Percentiles rank a stretch among this genome's conserved stretches.
These are phyloP conservation scores for Chaetomium globosum DNA, from an alignment of 2,329 filamentous ascomycete species.

Conservation along the genomic window DNA sequence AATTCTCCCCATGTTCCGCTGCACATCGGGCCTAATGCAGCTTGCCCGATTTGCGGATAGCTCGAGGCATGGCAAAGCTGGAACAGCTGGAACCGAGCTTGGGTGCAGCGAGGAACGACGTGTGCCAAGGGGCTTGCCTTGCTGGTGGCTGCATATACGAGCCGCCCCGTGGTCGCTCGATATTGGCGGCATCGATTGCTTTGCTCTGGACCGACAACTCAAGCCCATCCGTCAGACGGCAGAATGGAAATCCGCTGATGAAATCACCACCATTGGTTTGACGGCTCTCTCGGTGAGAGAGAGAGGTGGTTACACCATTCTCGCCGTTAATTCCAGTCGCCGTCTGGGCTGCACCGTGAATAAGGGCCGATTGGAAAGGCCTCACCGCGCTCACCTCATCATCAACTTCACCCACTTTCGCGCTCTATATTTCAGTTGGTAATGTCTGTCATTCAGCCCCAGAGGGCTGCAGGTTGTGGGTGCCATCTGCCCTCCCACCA, in stretches of 20 bases:
- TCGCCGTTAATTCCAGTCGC: background rate
- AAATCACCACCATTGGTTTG: background rate
- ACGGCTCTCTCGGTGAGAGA: background rate
- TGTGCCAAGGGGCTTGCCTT: constrained; percentile 17
- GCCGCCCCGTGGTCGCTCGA: constrained; percentile 8
- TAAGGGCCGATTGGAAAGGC: background rate
- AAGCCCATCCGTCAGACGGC: constrained; percentile 5
- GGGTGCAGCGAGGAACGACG: background rate
- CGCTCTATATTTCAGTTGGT: background rate
- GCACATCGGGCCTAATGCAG: background rate
- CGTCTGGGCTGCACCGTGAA: background rate
- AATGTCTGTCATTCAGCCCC: background rate
- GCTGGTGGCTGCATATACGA: constrained; percentile 23
- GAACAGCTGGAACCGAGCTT: constrained; percentile 1
- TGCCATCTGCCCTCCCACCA: background rate
- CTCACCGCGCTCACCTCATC: background rate
- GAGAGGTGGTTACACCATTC: background rate
- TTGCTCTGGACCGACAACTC: background rate
- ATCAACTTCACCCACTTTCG: background rate
- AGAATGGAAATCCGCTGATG: background rate
- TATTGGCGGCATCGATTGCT: background rate
- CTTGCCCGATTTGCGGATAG: background rate
- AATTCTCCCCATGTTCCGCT: no score
- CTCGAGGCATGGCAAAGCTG: background rate
- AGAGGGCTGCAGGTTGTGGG: constrained; percentile 7